Conservation (phyloP, 306 rosid species). For the Trifolium fragiferum region DNA sequence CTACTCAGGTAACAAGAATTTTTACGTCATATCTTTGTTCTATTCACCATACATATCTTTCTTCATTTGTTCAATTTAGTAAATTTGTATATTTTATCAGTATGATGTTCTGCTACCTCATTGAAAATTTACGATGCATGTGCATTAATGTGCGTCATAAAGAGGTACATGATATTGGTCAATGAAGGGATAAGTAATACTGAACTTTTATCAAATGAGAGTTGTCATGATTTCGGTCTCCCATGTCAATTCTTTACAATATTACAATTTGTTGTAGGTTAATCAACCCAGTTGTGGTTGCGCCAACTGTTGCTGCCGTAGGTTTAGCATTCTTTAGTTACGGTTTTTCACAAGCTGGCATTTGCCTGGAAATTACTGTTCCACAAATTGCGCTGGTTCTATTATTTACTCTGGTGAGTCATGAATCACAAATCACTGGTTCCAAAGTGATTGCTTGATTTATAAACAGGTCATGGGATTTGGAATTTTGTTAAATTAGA, state of each 20-base stretch:
- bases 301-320: conserved; percentile 94
- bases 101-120: conserved; percentile 3
- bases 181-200: conserved; percentile 27
- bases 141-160: neutral
- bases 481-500: conserved; percentile 36
- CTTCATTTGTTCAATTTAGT: conserved; percentile 13
- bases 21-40: conserved; percentile 24
- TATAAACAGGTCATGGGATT: neutral
- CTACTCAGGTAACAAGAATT: conserved; percentile 67
- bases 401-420: conserved; percentile 75
- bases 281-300: conserved; percentile 91
- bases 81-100: conserved; percentile 13
- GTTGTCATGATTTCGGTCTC: neutral
- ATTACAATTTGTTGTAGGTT: conserved; percentile 57
- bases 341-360: conserved; percentile 93
- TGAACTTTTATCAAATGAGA: conserved; percentile 19
- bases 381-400: conserved; percentile 83
- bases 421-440: conserved; percentile 6
- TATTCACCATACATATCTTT: conserved; percentile 15
- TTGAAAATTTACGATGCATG: neutral
- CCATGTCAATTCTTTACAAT: conserved; percentile 19
- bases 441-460: conserved; percentile 2
- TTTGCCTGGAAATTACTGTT: conserved; percentile 86
- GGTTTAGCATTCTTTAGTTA: conserved; percentile 97
- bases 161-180: conserved; percentile 18